Evolutionary conservation across 148 eudicot genomes (phyloP).

Genomic region (Silene latifolia): DNA sequence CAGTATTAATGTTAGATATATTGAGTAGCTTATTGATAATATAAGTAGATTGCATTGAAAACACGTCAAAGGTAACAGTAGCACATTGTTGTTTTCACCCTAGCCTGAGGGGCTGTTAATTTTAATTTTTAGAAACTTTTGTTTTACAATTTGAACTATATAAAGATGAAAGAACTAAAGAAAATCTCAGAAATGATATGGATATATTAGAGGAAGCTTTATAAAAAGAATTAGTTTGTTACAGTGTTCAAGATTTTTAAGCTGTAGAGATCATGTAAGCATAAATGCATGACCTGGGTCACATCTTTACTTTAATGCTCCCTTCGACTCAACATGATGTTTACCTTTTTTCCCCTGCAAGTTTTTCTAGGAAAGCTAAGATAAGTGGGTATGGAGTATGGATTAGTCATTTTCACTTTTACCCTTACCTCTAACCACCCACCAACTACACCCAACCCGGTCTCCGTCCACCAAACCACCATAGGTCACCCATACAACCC

Average conservation of each 20-base stretch:
- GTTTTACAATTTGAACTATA: constrained; percentile 4
- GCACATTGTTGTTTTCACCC: background rate
- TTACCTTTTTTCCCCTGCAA: too few relatives aligned
- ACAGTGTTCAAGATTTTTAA: background rate
- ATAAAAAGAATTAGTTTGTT: background rate
- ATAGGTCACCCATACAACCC: too few relatives aligned
- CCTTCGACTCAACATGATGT: too few relatives aligned
- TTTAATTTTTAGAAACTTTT: background rate
- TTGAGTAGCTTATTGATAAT: background rate
- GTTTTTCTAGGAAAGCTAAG: too few relatives aligned
- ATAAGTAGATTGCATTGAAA: constrained; percentile 12
- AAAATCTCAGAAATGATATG: background rate
- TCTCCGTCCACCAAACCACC: too few relatives aligned
- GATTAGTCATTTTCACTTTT: too few relatives aligned
- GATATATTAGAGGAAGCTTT: background rate
- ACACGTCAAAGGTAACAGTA: background rate
- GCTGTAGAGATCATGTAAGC: constrained; percentile 1
- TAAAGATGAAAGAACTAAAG: background rate
- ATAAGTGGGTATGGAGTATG: too few relatives aligned
- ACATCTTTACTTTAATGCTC: background rate
- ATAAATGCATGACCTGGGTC: background rate
- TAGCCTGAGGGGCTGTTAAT: background rate
- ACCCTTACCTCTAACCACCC: too few relatives aligned
- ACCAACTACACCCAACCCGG: too few relatives aligned
- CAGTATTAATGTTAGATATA: background rate